A percentile compares a stretch with the other conserved stretches of the same genome.
Conservation (phyloP, 768 basidiomycete genomes). For the Xerocomus brunneocitrinus region DNA sequence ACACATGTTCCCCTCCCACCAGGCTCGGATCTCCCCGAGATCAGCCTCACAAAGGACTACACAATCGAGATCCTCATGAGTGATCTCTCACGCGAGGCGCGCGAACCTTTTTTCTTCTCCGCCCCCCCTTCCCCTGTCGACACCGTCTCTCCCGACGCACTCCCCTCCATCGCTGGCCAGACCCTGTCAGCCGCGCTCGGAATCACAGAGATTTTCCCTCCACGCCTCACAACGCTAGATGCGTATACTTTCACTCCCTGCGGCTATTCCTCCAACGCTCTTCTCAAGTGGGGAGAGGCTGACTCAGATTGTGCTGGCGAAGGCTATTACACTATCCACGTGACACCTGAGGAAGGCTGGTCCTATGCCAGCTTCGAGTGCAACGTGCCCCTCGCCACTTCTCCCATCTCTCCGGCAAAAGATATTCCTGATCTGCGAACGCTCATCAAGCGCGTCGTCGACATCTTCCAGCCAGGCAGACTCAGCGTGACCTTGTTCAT, state of each 20-base stretch:
- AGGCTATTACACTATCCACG: constrained; percentile 97
- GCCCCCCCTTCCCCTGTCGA: constrained; percentile 42
- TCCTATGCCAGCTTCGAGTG: constrained; percentile 99
- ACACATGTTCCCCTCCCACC: constrained; percentile 11
- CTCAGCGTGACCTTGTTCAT: constrained; percentile 90
- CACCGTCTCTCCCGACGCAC: constrained; percentile 42
- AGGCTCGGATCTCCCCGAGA: constrained; percentile 11
- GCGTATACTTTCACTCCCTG: constrained; percentile 93
- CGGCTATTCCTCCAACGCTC: constrained; percentile 93
- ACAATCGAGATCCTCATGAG: constrained; percentile 99
- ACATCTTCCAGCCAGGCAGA: constrained; percentile 87
- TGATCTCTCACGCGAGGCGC: constrained; percentile 69
- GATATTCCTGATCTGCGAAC: constrained; percentile 71
- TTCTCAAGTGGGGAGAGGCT: constrained; percentile 55
- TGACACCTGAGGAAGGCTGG: constrained; percentile 97
- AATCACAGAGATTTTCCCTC: constrained; percentile 78
- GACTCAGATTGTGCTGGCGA: constrained; percentile 46
- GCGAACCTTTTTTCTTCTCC: constrained; percentile 68
- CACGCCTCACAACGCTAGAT: constrained; percentile 77
- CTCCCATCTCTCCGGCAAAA: constrained; percentile 26
- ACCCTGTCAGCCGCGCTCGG: constrained; percentile 67
- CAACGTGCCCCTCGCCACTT: constrained; percentile 71
- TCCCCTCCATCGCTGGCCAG: constrained; percentile 25
- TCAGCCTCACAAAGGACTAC: constrained; percentile 56
- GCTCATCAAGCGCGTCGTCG: constrained; percentile 82